Evolutionary conservation across 164 flowering plant genomes (phyloP).

Genomic region (Chloranthus sessilifolius): DNA sequence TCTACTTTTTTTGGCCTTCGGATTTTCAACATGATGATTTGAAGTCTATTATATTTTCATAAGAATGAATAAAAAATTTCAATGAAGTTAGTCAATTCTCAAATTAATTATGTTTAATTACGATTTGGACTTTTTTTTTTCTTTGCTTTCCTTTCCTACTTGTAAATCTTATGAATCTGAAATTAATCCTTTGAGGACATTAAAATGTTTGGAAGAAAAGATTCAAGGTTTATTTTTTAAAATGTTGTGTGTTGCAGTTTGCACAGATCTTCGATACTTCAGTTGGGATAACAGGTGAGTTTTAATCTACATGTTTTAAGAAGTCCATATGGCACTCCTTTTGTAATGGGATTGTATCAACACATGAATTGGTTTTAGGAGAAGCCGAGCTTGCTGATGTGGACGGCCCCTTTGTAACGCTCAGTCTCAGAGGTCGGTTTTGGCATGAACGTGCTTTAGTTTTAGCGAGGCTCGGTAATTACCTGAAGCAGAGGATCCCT

Average conservation of each 20-base stretch:
- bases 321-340: no score
- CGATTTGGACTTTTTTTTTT: neutral
- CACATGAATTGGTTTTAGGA: no score
- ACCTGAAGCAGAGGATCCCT: slow-evolving; percentile 87
- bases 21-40: no score
- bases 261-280: slow-evolving; percentile 71
- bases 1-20: no score
- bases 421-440: slow-evolving; percentile 78
- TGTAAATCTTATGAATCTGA: neutral
- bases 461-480: slow-evolving; percentile 74
- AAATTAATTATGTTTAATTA: neutral
- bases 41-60: no score
- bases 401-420: slow-evolving; percentile 92
- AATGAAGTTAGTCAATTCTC: neutral
- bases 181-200: neutral
- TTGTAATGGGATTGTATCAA: no score
- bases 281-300: slow-evolving; percentile 78
- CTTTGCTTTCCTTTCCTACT: neutral
- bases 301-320: neutral
- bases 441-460: slow-evolving; percentile 80
- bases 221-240: neutral
- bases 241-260: slow-evolving; percentile 37
- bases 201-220: neutral
- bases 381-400: slow-evolving; percentile 73
- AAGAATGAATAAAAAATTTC: neutral